Evolutionary conservation across 2,329 filamentous ascomycete species (phyloP).

Genomic region (Ophiostoma triangulosporum): DNA sequence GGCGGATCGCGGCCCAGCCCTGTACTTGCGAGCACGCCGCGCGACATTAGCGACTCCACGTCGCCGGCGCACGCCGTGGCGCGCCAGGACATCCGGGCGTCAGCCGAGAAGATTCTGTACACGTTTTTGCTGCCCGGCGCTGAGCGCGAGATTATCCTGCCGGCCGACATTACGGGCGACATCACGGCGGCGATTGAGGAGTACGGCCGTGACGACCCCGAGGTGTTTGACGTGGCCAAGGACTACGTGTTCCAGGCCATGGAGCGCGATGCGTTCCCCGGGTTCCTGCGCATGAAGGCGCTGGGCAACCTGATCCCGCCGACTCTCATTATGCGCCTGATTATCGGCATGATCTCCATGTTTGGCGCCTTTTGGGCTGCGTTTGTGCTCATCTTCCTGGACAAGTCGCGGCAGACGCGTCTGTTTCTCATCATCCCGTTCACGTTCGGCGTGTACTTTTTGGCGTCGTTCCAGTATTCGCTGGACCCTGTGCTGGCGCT

Average conservation of each 20-base stretch:
- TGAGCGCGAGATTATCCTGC: conserved; percentile 89
- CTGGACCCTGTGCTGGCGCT: conserved; percentile 85
- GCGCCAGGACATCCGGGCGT: conserved; percentile 81
- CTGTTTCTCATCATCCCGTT: conserved; percentile 87
- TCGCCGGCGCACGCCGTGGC: conserved; percentile 74
- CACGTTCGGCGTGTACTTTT: conserved; percentile 75
- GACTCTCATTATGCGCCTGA: conserved; percentile 73
- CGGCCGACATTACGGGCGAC: conserved; percentile 71
- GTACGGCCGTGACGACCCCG: conserved; percentile 83
- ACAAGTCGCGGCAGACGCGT: conserved; percentile 58
- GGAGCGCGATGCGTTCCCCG: conserved; percentile 98
- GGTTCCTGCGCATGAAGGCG: conserved; percentile 88
- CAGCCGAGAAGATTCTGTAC: conserved; percentile 97
- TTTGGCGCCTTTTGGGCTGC: conserved; percentile 90
- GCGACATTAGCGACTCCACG: conserved; percentile 57
- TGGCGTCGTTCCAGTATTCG: conserved; percentile 88
- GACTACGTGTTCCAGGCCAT: conserved; percentile 99
- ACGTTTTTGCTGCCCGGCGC: conserved; percentile 91
- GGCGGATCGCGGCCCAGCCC: conserved; percentile 29
- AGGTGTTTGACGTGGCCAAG: conserved; percentile 94
- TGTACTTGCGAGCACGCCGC: conserved; percentile 41
- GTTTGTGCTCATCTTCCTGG: conserved; percentile 84
- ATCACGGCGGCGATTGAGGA: conserved; percentile 85
- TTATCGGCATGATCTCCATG: conserved; percentile 72
- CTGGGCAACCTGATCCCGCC: conserved; percentile 90